Conservation (phyloP, 148 eudicot genomes). For the Chenopodium berlandieri region DNA sequence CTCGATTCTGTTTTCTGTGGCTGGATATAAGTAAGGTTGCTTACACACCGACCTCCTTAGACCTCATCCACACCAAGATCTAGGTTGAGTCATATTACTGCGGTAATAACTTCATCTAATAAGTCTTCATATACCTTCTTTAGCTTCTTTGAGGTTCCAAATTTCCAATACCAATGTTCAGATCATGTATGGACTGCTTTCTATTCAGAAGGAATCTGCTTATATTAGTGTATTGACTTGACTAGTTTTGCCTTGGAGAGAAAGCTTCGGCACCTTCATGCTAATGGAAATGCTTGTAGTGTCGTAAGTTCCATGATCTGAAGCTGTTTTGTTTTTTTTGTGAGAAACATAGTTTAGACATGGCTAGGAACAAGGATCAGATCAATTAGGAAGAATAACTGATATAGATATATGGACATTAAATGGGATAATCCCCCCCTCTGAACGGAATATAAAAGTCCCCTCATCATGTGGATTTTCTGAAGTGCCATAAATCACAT, state of each 20-base stretch:
- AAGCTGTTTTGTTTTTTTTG: background rate
- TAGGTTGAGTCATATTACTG: background rate
- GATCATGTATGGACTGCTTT: background rate
- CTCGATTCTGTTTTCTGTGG: background rate
- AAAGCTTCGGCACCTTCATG: background rate
- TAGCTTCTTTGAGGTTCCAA: background rate
- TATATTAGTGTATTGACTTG: background rate
- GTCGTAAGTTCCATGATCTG: background rate
- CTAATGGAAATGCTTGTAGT: background rate
- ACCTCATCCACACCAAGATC: background rate
- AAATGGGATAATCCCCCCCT: background rate
- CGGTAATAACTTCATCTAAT: background rate
- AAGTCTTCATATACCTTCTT: background rate
- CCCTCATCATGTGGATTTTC: background rate
- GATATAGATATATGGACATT: background rate
- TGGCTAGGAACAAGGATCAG: background rate
- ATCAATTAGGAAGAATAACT: background rate
- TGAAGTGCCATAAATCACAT: background rate
- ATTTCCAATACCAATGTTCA: background rate
- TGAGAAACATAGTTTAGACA: background rate
- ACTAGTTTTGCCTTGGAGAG: background rate
- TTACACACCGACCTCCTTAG: background rate
- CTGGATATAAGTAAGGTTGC: background rate
- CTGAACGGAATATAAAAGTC: background rate
- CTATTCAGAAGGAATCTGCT: background rate